A percentile compares a stretch with the other conserved stretches of the same genome.
Conservation (phyloP, 2,329 filamentous ascomycete genomes). For the Aspergillus puulaauensis region DNA sequence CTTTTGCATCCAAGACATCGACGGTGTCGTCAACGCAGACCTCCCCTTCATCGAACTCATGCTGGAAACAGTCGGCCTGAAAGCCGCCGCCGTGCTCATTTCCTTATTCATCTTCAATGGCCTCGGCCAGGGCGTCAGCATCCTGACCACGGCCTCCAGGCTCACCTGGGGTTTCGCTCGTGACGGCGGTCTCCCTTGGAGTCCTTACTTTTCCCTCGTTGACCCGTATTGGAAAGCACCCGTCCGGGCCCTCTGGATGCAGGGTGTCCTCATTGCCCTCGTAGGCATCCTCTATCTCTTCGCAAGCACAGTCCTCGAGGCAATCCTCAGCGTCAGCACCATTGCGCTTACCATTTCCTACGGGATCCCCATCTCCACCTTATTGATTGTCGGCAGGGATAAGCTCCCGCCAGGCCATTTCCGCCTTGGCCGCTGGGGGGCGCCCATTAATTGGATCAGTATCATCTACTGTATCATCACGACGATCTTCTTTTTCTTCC, state of each 20-base stretch:
- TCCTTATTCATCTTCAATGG: slow-evolving; percentile 58
- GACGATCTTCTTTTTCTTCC: slow-evolving; percentile 59
- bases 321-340: slow-evolving; percentile 57
- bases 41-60: slow-evolving; percentile 54
- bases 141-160: slow-evolving; percentile 53
- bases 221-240: slow-evolving; percentile 55
- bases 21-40: slow-evolving; percentile 43
- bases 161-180: slow-evolving; percentile 57
- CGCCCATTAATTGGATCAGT: slow-evolving; percentile 48
- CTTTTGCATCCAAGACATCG: slow-evolving; percentile 51
- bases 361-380: slow-evolving; percentile 50
- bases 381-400: slow-evolving; percentile 54
- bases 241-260: slow-evolving; percentile 52
- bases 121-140: slow-evolving; percentile 53
- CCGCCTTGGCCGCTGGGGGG: slow-evolving; percentile 45
- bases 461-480: slow-evolving; percentile 55
- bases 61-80: slow-evolving; percentile 39
- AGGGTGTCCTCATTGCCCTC: slow-evolving; percentile 47
- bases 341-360: slow-evolving; percentile 57
- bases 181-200: slow-evolving; percentile 51
- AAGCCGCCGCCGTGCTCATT: slow-evolving; percentile 51
- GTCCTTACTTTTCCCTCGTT: slow-evolving; percentile 46
- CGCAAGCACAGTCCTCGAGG: slow-evolving; percentile 53
- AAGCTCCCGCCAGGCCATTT: slow-evolving; percentile 50
- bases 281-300: slow-evolving; percentile 60